Evolutionary conservation across 768 basidiomycete species (phyloP), one percentile per base, ranked within the genome.

Genomic region (Coprinopsis cinerea): DNA sequence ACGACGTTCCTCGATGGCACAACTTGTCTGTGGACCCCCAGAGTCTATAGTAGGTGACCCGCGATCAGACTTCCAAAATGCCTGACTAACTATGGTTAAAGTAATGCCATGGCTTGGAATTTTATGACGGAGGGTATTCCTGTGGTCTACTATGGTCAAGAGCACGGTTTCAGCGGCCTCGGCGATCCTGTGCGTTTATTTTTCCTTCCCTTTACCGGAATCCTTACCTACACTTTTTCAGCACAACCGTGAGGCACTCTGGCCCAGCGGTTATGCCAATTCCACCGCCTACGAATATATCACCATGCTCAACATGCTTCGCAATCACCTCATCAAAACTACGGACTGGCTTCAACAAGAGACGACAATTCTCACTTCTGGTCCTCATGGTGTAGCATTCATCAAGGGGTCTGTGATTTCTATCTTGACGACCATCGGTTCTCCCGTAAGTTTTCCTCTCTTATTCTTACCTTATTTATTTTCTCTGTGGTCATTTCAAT

Each of bases 41-140:
- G 61, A 81, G 74, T 62, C 68, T 86, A 54, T 82, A 79, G 82
- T 82, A 57, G 55, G 79, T 62, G 17, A 10, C 17, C 2, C 22
- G 13, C 26, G 28, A 51, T 27, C 23, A 44, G 36, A 41, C 37
- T 24, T 23, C 18, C 42, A 36, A 25, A 26, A 14, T 27, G 39
- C 17, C 22, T 15, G 52, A 32, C 49, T 53, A 14, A 51, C 44
- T 26, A 24, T 2, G 23, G 32, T 41, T 36, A 34, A 37, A 84
- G 82, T 58, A 89, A 89, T 61, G 83, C 85, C 13, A 81, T 89
- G 81, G 67, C 79, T 7, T 79, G 85, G 57, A 81, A 69, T 50
- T 89, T 86, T 64, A 81, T 89, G 78, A 77, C 78, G 43, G 88
- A 89, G 51, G 87, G 88, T n/a, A 87, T 88, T 55, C 88, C 88